Base-by-base conservation (phyloP, 2,329 filamentous ascomycete species). In the Aspergillus fumigatiaffinis region DNA sequence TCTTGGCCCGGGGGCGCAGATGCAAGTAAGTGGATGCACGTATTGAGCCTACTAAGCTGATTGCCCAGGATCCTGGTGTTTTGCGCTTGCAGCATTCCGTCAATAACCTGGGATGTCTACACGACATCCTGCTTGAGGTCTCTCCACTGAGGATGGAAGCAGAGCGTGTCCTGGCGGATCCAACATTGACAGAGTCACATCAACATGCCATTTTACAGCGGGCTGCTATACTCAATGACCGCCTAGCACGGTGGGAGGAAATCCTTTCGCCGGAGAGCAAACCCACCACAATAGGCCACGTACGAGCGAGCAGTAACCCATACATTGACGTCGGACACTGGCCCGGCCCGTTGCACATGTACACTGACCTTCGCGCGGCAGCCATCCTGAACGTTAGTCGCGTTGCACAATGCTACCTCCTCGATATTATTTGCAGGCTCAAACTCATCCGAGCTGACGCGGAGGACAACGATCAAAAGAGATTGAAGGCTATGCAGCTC, bases 311-410 rank as follows among this genome's bases (percentile, higher is more conserved):
- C 5, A 1, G 4, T 1, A 1, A 17, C n/a, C 10, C 20, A 1
- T 1, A 21, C 1, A 48, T 41, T 7, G 38, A 41, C 25, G 48
- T 42, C 1, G 49, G 56, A 12, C 17, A n/a, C n/a, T 57, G 52
- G 52, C 52, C 56, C 14, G 52, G 52, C 17, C 26, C 17, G 2
- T 25, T 54, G 0, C 28, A 57, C 8, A 29, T 47, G 14, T 54
- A 54, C 14, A 48, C 52, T 20, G 49, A 57, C 8, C 29, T 52
- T 4, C 35, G 51, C 20, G 21, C 46, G 17, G 56, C 52, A 4
- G 25, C 26, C 1, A 26, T 54, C 7, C 52, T 52, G 42, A 57
- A 57, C 26, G 21, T 50, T 3, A 51, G 48, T 17, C 55, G 55
- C n/a, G 21, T 49, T 6, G 55, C 42, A 5, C 55, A 49, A 25